Evolutionary conservation across 148 eudicot genomes (phyloP), one percentile per base, ranked within the genome.

Genomic region (Nyssa sinensis): DNA sequence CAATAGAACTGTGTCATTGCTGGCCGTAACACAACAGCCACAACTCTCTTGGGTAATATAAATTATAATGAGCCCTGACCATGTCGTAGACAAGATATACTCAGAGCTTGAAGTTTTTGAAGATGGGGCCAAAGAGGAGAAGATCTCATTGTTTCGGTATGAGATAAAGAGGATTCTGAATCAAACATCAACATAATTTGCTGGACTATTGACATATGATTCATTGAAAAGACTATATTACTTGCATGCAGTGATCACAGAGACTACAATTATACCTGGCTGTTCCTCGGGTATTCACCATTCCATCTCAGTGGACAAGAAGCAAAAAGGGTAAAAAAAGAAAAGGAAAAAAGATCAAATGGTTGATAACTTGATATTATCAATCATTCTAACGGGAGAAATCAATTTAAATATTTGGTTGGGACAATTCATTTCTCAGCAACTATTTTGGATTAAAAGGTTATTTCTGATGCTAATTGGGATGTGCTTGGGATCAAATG

Each of bases 261-360:
- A 95, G 87, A 95, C 97, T 95, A 25, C 77, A 97, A 63, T 73
- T 95, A n/a, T 95, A 92, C 68, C 98, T 96, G 8, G 98, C 97
- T 4, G 98, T 95, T 68, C 98, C 98, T 72, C 98, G 92, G 91
- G 98, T 92, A 41, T 41, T 67, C 30, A 7, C 21, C 25, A 68
- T 74, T 12, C 7, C 24, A 13, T 29, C 51, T 19, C 6, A 69
- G 10, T 7, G 16, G 21, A 31, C 9, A 29, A n/a, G 24, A 69
- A 3, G 34, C 59, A 8, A 29, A n/a, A 68, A 28, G 17, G n/a
- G n/a, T n/a, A n/a, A n/a, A n/a, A n/a, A n/a, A n/a, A 3, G 25
- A 41, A 28, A 28, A 23, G 71, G 5, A 17, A 12, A 7, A 27
- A 41, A 16, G n/a, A 41, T 7, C 29, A 25, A 67, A 41, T 41